A percentile compares a stretch with the other conserved stretches of the same genome.
phyloP scores from a whole-genome alignment of 2,329 filamentous ascomycete genomes.

The Penicillium occitanis region DNA sequence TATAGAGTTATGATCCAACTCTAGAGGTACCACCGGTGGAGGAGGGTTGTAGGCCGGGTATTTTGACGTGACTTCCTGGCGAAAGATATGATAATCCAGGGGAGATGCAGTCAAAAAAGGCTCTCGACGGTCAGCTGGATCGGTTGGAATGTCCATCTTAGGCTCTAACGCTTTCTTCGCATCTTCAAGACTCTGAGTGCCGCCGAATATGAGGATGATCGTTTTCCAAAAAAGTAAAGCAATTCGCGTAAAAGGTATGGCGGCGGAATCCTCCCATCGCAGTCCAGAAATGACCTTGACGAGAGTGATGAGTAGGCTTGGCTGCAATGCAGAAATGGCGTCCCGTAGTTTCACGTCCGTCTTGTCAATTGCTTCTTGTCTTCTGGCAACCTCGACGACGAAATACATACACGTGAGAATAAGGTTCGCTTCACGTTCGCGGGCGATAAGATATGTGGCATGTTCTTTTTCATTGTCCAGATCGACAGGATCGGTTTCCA shows the following conservation, averaged over 20 bases:
- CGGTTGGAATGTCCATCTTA: constrained; percentile 49
- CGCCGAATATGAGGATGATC: constrained; percentile 80
- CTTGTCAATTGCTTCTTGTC: constrained; percentile 33
- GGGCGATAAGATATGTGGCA: constrained; percentile 37
- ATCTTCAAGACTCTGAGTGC: constrained; percentile 67
- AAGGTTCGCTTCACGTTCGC: constrained; percentile 44
- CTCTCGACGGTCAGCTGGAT: constrained; percentile 58
- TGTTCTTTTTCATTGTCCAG: constrained; percentile 34
- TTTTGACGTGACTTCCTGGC: constrained; percentile 95
- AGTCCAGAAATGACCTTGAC: constrained; percentile 67
- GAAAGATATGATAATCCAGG: constrained; percentile 92
- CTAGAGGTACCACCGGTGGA: constrained; percentile 75
- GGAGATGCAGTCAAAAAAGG: constrained; percentile 90
- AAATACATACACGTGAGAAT: constrained; percentile 47
- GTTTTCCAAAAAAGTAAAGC: constrained; percentile 90
- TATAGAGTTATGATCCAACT: constrained; percentile 87
- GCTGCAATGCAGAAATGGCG: constrained; percentile 54
- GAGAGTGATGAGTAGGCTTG: constrained; percentile 69
- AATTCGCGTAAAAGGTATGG: constrained; percentile 57
- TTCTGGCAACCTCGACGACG: constrained; percentile 43
- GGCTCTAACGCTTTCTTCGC: constrained; percentile 68
- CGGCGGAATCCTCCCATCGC: constrained; percentile 64
- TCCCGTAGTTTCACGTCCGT: constrained; percentile 30
- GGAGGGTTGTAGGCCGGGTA: constrained; percentile 96
- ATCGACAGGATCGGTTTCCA: constrained; percentile 23